Base-by-base conservation (phyloP, 169 alveolate genomes). In the Plasmodium ovale region DNA sequence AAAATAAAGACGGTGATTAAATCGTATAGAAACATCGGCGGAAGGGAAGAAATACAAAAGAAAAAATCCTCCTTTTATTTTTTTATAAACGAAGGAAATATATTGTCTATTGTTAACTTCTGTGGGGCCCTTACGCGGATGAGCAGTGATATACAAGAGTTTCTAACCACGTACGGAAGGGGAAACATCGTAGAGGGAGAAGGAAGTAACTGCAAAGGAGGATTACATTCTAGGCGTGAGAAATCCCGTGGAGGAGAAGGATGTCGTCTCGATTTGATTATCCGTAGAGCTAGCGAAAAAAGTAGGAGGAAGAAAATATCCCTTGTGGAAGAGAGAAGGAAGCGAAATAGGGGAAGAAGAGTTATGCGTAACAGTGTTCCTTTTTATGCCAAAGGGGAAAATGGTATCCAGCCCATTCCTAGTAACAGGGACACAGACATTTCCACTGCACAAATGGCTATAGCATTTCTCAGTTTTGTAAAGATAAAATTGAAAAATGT, bases 401-500 rank as follows among this genome's bases (percentile, higher is more conserved):
- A n/a, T n/a, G n/a, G n/a, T n/a, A n/a, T n/a, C 72, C 14, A 19
- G n/a, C 16, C 10, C 72, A 62, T 9, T 10, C n/a, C 10, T 62
- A 56, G 33, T 62, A 29, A 31, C n/a, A 29, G 33, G 6, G 5
- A 39, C 7, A 19, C 25, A 2, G 3, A 42, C 19, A 21, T 25
- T 42, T 27, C 12, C 42, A 3, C 12, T 68, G 14, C 14, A 23
- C 5, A 9, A 6, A 68, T 44, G 27, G 6, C 23, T 29, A 23
- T 14, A n/a, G 21, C 1, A 21, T 23, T 68, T n/a, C 7, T 62
- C 3, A 62, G 27, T 62, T 62, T 9, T 27, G n/a, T 68, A 1
- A 23, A 68, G 44, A 7, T 68, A 7, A 68, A 68, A 21, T 2
- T 68, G 3, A 68, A 42, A 44, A 68, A 68, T 27, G 10, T 68